Evolutionary conservation across 768 basidiomycete genomes (phyloP), one percentile per base, ranked within the genome.

Genomic region (Rhizopogon roseolus): DNA sequence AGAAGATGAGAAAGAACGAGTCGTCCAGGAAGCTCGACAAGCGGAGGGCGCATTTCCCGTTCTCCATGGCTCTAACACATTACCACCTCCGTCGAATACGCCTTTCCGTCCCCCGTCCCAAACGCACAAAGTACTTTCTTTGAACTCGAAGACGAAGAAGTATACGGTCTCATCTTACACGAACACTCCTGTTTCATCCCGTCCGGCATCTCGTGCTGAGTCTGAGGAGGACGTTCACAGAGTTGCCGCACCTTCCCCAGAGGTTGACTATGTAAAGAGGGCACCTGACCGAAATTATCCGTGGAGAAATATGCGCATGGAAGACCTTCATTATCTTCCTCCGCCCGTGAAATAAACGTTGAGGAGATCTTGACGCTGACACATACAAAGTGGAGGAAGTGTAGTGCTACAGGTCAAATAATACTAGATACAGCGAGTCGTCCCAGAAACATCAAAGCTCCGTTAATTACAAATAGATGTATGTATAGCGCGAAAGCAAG

Each of bases 31-130:
- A 53, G 80, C 77, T 0, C 71, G 76, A 6, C 66, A 67, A 7
- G 79, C 78, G 0, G 79, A 71, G 25, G 85, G 86, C 3, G 82
- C 81, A 0, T 89, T 89, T 62, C 86, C 86, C 17, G 70, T 73
- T 13, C 76, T 89, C 27, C 46, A 45, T 38, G 60, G 61, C 6
- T 41, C 41, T 14, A 8, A 14, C 2, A 38, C 37, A 22, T 57
- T 57, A 36, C 27, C 60, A 13, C 41, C 56, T 5, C 61, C 54
- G 41, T 17, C 58, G 36, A 54, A 58, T 39, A 25, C 22, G 19
- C 44, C 65, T 3, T 41, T 57, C n/a, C 55, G 58, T n/a, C 66
- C 73, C 1, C 60, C 60, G 10, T 64, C 73, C 14, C 70, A 76
- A 45, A 74, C 77, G 1, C 82, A 81, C 56, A 84, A 80, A 62